A percentile compares a stretch with the other conserved stretches of the same genome.
Conservation (phyloP, 345 rosid species). For the Acer yangbiense region DNA sequence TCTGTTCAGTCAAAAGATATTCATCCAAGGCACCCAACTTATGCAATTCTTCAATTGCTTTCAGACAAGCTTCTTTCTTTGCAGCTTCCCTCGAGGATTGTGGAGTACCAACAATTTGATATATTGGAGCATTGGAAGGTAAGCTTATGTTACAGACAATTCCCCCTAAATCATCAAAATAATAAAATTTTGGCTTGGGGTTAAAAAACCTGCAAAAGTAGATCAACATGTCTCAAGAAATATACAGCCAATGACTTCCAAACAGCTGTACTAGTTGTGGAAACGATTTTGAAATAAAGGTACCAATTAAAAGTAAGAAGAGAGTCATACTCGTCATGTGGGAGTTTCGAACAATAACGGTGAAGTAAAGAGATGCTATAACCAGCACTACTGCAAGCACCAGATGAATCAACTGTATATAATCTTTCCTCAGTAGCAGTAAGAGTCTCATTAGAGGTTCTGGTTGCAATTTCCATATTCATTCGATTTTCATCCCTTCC, state of each 20-base stretch:
- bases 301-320: conserved; percentile 22
- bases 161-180: conserved; percentile 69
- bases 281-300: conserved; percentile 9
- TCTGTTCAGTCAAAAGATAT: conserved; percentile 57
- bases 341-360: conserved; percentile 85
- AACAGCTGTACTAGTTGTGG: neutral
- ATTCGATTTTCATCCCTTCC: conserved; percentile 59
- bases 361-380: conserved; percentile 79
- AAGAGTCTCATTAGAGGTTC: conserved; percentile 64
- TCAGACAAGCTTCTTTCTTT: conserved; percentile 78
- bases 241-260: neutral
- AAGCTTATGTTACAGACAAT: conserved; percentile 68
- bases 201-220: conserved; percentile 64
- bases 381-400: conserved; percentile 81
- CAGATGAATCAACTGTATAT: conserved; percentile 68
- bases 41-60: conserved; percentile 84
- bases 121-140: conserved; percentile 85
- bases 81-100: conserved; percentile 75
- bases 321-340: conserved; percentile 83
- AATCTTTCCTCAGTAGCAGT: conserved; percentile 51
- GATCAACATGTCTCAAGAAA: conserved; percentile 24
- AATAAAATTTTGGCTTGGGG: conserved; percentile 77
- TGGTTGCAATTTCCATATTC: conserved; percentile 67
- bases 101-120: conserved; percentile 56
- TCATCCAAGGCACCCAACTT: conserved; percentile 70